phyloP scores from a whole-genome alignment of 2,329 filamentous ascomycete species.

The Boeremia lycopersici region DNA sequence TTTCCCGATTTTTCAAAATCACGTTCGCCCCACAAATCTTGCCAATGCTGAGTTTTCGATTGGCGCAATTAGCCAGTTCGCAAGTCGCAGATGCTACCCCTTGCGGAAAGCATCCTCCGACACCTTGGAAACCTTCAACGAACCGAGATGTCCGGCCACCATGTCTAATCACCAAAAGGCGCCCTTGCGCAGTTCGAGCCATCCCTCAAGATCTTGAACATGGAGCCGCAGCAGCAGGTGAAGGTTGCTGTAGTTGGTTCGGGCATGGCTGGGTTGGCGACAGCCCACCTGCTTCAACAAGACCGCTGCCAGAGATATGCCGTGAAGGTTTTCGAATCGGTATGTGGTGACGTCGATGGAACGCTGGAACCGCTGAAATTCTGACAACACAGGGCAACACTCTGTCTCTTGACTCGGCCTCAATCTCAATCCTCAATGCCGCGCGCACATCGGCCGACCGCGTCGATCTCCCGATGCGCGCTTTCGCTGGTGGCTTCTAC shows the following conservation, averaged over 20 bases:
- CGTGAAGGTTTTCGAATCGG: slow-evolving; percentile 55
- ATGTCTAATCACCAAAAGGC: neutral
- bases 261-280: slow-evolving; percentile 57
- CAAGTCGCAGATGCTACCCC: slow-evolving; percentile 10
- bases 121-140: slow-evolving; percentile 1
- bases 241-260: slow-evolving; percentile 55
- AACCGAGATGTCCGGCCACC: slow-evolving; percentile 8
- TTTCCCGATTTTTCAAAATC: neutral
- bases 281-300: slow-evolving; percentile 52
- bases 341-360: slow-evolving; percentile 26
- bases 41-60: neutral
- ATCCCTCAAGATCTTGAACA: neutral
- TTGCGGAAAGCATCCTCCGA: slow-evolving; percentile 6
- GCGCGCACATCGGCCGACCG: slow-evolving; percentile 36
- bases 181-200: slow-evolving; percentile 1
- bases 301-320: slow-evolving; percentile 50
- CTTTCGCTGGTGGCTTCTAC: slow-evolving; percentile 61
- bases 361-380: neutral
- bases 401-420: slow-evolving; percentile 55
- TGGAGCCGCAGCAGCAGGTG: slow-evolving; percentile 16
- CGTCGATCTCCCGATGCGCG: slow-evolving; percentile 59
- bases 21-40: neutral
- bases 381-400: slow-evolving; percentile 46
- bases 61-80: neutral
- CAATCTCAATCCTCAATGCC: slow-evolving; percentile 45